Evolutionary conservation across 192 early-diverging fungal species (phyloP).

Genomic region (Coemansia umbellata): DNA sequence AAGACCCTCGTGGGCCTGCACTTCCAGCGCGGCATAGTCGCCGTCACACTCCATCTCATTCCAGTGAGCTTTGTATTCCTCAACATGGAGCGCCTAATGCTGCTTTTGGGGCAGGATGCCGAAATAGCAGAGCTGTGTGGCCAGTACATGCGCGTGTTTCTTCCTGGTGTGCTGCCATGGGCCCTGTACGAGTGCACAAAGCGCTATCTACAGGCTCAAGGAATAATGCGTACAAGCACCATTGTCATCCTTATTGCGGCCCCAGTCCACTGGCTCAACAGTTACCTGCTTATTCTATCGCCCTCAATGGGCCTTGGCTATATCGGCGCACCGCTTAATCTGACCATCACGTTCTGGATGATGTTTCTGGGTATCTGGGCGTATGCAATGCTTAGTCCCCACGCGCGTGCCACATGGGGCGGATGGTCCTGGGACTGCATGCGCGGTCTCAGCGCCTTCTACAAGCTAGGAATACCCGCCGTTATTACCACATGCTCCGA

Average conservation of each 20-base stretch:
- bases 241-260: slow-evolving; percentile 64
- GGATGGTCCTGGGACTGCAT: slow-evolving; percentile 73
- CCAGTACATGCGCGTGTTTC: slow-evolving; percentile 58
- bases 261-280: slow-evolving; percentile 72
- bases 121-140: slow-evolving; percentile 60
- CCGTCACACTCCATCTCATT: slow-evolving; percentile 65
- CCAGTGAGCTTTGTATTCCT: slow-evolving; percentile 71
- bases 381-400: slow-evolving; percentile 56
- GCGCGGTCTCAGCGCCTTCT: slow-evolving; percentile 56
- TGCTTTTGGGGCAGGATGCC: slow-evolving; percentile 71
- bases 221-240: slow-evolving; percentile 75
- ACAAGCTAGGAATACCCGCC: slow-evolving; percentile 72
- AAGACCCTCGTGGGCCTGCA: slow-evolving; percentile 62
- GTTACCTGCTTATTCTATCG: slow-evolving; percentile 75
- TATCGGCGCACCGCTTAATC: slow-evolving; percentile 77
- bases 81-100: slow-evolving; percentile 67
- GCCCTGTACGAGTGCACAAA: slow-evolving; percentile 79
- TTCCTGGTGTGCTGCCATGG: slow-evolving; percentile 74
- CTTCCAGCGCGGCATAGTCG: slow-evolving; percentile 73
- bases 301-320: slow-evolving; percentile 65
- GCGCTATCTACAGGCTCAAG: slow-evolving; percentile 82
- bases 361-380: slow-evolving; percentile 63
- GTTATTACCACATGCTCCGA: slow-evolving; percentile 77
- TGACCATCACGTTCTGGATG: slow-evolving; percentile 67
- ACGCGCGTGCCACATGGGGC: slow-evolving; percentile 73